Base-by-base conservation (phyloP, 1,139 yeast genomes). In the Scheffersomyces parashehatae region DNA sequence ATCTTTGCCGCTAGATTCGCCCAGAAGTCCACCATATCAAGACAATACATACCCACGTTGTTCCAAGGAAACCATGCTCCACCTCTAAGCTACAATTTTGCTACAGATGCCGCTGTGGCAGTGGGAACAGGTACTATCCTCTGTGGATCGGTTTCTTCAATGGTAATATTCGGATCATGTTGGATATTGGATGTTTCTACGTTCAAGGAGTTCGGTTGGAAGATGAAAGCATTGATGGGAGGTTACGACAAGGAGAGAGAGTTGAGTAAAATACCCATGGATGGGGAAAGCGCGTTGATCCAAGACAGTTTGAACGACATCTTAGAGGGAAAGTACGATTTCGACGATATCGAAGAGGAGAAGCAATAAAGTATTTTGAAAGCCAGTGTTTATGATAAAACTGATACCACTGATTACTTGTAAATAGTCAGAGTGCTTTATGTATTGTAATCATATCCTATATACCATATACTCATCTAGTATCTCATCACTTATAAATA, bases 1-100 rank as follows among this genome's bases (percentile, higher is more conserved):
- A 75, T 90, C 41, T 68, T 84, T 41, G 82, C 91, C 8, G 82
- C 93, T 26, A 71, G 95, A 52, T 64, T 86, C 36, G 91, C 95
- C 12, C 81, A 84, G 63, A 77, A 86, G 58, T 85, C 95, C 14
- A 83, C 93, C 2, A 71, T 83, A 29, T 69, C 85, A 15, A 75
- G 96, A 53, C 83, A 85, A 62, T 89, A 83, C 67, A 72, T 83
- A 3, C 97, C 98, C 6, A 78, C 79, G 24, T 73, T 83, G 54
- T 91, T 88, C 63, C 90, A 88, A 56, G 90, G 93, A 11, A 91
- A 91, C 64, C 93, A 90, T 57, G 77, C 82, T 38, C 95, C 95
- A 1, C 97, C 97, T 2, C 54, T 69, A 3, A 77, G 84, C 38
- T 87, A 85, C 60, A 85, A 86, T 40, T 82, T 86, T 62, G 82